Percentiles rank a stretch among this genome's conserved stretches.
Conservation (phyloP, 495 filamentous ascomycete genomes). For the Clohesyomyces aquaticus region DNA sequence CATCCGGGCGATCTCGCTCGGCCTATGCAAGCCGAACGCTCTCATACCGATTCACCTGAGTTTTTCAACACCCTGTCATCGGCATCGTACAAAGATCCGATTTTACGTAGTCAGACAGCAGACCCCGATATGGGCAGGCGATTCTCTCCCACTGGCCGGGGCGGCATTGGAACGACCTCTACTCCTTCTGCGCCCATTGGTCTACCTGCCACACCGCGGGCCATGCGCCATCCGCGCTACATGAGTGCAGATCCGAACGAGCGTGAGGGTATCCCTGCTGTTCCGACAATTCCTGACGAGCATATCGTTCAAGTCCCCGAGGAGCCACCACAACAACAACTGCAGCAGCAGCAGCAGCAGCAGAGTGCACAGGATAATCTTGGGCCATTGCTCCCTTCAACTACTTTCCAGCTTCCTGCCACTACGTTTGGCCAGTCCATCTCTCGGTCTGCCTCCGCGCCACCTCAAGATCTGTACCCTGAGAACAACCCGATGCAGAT, state of each 20-base stretch:
- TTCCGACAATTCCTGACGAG: slow-evolving; percentile 67
- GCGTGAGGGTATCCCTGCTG: slow-evolving; percentile 60
- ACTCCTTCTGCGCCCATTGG: slow-evolving; percentile 56
- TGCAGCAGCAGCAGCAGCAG: too few relatives aligned
- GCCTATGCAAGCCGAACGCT: slow-evolving; percentile 27
- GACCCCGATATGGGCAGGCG: slow-evolving; percentile 38
- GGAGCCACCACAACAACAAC: slow-evolving; percentile 8
- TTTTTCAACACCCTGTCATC: slow-evolving; percentile 36
- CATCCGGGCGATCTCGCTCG: slow-evolving; percentile 67
- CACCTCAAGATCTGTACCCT: slow-evolving; percentile 41
- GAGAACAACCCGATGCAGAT: too few relatives aligned
- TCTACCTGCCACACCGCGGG: slow-evolving; percentile 79
- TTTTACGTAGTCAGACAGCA: slow-evolving; percentile 38
- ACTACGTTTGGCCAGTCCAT: slow-evolving; percentile 39
- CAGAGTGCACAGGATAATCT: slow-evolving; percentile 35
- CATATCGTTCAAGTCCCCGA: slow-evolving; percentile 23
- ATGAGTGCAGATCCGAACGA: slow-evolving; percentile 56
- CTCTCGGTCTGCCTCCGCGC: slow-evolving; percentile 46
- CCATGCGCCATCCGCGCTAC: slow-evolving; percentile 79
- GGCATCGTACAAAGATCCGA: slow-evolving; percentile 31
- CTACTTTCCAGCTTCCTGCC: slow-evolving; percentile 42
- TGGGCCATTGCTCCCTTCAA: slow-evolving; percentile 39
- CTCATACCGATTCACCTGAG: slow-evolving; percentile 48
- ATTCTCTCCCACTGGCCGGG: slow-evolving; percentile 32
- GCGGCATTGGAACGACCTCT: slow-evolving; percentile 40